Conservation (phyloP, 176 grass and related monocot genomes). For the Aegilops umbellulata region DNA sequence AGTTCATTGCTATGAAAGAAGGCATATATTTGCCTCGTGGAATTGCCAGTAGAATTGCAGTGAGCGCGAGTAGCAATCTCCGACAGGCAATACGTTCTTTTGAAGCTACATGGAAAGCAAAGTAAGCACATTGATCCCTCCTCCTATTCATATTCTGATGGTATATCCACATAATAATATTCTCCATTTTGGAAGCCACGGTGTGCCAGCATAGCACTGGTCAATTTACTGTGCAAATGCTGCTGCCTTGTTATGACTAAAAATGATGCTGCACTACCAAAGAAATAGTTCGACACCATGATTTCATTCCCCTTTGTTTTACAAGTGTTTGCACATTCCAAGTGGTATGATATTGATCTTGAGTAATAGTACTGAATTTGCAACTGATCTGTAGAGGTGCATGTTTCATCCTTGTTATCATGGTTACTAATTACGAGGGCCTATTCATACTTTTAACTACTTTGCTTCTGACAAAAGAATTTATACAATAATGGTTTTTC, state of each 20-base stretch:
- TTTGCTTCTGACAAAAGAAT: too few species aligned
- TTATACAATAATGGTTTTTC: background rate
- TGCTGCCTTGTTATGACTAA: too few species aligned
- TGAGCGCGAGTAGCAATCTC: slow-evolving; percentile 50
- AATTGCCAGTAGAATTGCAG: slow-evolving; percentile 49
- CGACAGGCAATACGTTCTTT: slow-evolving; percentile 74
- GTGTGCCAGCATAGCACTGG: background rate
- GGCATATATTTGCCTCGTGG: slow-evolving; percentile 46
- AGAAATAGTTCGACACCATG: background rate
- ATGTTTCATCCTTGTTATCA: too few species aligned
- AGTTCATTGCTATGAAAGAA: slow-evolving; percentile 59
- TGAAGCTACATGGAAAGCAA: slow-evolving; percentile 64
- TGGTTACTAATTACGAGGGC: too few species aligned
- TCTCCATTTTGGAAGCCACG: too few species aligned
- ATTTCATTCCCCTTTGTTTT: too few species aligned
- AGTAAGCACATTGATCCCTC: slow-evolving; percentile 34
- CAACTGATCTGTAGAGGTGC: background rate
- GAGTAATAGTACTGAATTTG: background rate
- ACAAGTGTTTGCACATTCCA: background rate
- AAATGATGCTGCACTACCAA: too few species aligned
- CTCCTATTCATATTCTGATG: background rate
- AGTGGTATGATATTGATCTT: background rate
- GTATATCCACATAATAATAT: background rate
- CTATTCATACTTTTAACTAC: background rate
- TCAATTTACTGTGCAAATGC: background rate